Evolutionary conservation across 148 eudicot genomes (phyloP).

Genomic region (Diospyros kaki): DNA sequence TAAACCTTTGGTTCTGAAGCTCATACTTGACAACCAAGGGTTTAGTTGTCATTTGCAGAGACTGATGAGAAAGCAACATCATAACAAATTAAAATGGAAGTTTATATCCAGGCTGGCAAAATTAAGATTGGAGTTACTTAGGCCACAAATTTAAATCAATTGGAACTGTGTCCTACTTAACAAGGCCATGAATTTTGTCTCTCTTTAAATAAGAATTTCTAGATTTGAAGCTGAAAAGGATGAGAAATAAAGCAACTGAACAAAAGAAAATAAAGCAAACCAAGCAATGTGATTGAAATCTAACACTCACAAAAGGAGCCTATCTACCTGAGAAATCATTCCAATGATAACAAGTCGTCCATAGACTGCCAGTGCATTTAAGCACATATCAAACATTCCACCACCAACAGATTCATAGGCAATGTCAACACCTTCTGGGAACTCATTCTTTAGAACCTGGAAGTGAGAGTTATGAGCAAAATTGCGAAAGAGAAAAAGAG

Average conservation of each 20-base stretch:
- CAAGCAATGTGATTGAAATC: neutral
- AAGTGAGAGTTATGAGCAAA: neutral
- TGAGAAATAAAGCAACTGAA: neutral
- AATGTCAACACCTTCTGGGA: constrained; percentile 83
- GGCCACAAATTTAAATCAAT: neutral
- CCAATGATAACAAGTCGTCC: constrained; percentile 92
- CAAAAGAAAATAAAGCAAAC: neutral
- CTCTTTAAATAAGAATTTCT: neutral
- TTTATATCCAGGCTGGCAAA: neutral
- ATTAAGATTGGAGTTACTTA: neutral
- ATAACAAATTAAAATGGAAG: neutral
- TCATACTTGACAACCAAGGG: neutral
- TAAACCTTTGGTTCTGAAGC: too few relatives aligned
- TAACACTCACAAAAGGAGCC: constrained; percentile 1
- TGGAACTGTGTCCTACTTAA: neutral
- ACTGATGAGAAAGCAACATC: neutral
- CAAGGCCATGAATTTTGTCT: neutral
- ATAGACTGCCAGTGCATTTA: constrained; percentile 77
- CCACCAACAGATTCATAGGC: constrained; percentile 96
- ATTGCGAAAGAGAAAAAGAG: too few relatives aligned
- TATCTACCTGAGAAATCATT: constrained; percentile 96
- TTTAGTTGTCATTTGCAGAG: neutral
- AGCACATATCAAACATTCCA: constrained; percentile 76
- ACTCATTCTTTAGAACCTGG: constrained; percentile 84
- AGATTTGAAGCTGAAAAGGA: neutral